Evolutionary conservation across 177 flowering plant genomes (phyloP), one percentile per base, ranked within the genome.

Genomic region (Vitis hybrid): DNA sequence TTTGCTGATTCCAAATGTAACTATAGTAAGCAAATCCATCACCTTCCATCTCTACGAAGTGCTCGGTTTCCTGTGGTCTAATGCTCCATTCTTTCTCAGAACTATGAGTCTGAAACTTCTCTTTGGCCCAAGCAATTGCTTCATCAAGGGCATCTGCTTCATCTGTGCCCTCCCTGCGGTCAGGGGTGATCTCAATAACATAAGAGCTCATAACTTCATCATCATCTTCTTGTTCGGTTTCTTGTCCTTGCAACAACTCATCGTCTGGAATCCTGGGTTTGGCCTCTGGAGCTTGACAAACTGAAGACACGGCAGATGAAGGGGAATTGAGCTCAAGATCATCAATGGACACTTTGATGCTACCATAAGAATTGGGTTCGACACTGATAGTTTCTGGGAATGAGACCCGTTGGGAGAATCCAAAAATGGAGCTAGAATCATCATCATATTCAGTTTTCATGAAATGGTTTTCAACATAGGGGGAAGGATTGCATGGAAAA

Each of bases 81-180:
- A 15, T 9, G 61, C 54, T 69, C 30, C 35, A 35, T 4, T 67
- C 63, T 18, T 64, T 65, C 61, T 70, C 80, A 14, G 68, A 65
- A 64, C 73, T 65, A 2, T 67, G 81, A 6, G 72, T 57, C 40
- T 78, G 84, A 68, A 77, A 87, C 79, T 78, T 91, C 81, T 91
- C 94, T 71, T 88, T 91, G 2, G 92, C 97, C 98, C 98, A 93
- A 9, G 97, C 97, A 64, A 93, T 90, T 1, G 96, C 97, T 72
- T 91, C 98, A 57, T 88, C 92, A 7, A 93, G 74, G 13, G 79
- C 85, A 15, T 78, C 75, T 4, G 87, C 86, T 67, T 90, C 91
- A 30, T 71, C 73, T 4, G 51, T 30, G 8, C 75, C 85, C 65
- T 80, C 85, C 65, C 82, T 81, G 15, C 65, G 60, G 3, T 79